Evolutionary conservation across 768 basidiomycete genomes (phyloP).

Genomic region (Punctularia strigosozonata): DNA sequence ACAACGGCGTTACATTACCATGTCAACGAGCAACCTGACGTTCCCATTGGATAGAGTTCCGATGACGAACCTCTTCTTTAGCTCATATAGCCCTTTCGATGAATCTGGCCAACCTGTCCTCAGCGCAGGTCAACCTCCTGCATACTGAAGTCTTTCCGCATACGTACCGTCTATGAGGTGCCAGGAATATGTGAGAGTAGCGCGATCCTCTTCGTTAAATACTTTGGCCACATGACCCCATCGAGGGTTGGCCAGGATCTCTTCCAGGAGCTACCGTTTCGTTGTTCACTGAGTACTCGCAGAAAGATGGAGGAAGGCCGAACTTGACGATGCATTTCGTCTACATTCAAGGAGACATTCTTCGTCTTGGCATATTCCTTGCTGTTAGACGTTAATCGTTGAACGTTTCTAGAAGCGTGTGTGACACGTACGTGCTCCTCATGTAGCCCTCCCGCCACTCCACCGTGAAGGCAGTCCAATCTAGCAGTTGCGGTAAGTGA

Average conservation of each 20-base stretch:
- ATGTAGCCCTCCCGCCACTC: slow-evolving; percentile 49
- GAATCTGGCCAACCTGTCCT: slow-evolving; percentile 46
- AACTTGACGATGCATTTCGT: slow-evolving; percentile 45
- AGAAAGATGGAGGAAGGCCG: background rate
- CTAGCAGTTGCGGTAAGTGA: slow-evolving; percentile 3
- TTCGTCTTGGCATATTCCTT: slow-evolving; percentile 31
- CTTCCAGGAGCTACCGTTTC: slow-evolving; percentile 37
- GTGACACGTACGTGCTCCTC: slow-evolving; percentile 27
- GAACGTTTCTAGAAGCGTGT: background rate
- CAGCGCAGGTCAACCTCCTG: too few relatives aligned
- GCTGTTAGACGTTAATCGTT: slow-evolving; percentile 15
- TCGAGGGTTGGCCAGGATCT: slow-evolving; percentile 33
- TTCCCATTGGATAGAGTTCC: slow-evolving; percentile 55
- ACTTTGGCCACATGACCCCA: slow-evolving; percentile 37
- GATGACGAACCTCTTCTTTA: slow-evolving; percentile 41
- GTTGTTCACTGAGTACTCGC: background rate
- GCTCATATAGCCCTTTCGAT: slow-evolving; percentile 30
- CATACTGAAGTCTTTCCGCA: background rate
- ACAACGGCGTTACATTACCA: slow-evolving; percentile 28
- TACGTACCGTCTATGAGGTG: slow-evolving; percentile 41
- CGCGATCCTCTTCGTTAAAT: slow-evolving; percentile 33
- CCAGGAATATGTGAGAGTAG: slow-evolving; percentile 40
- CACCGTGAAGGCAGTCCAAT: slow-evolving; percentile 38
- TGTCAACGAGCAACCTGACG: slow-evolving; percentile 44
- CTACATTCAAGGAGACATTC: slow-evolving; percentile 37